Evolutionary conservation across 2,329 filamentous ascomycete genomes (phyloP).

Genomic region (Colletotrichum cereale): DNA sequence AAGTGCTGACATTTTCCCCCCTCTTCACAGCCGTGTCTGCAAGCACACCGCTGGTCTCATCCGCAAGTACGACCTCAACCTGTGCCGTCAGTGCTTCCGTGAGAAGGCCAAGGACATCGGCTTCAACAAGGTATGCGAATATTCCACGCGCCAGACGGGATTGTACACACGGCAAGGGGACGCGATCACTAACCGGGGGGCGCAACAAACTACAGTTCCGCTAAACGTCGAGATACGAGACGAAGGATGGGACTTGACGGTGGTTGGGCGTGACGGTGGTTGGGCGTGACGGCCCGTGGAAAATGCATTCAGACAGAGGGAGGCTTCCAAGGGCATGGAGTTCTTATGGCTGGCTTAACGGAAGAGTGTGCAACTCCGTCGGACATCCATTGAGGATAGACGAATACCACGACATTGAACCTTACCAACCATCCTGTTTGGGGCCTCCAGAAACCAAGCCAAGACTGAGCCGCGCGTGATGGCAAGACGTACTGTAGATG

Average conservation of each 20-base stretch:
- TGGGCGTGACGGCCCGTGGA: constrained; percentile 50
- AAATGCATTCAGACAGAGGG: constrained; percentile 56
- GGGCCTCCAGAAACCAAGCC: constrained; percentile 3
- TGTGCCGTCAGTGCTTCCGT: constrained; percentile 84
- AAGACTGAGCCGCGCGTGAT: constrained; percentile 24
- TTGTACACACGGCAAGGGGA: neutral
- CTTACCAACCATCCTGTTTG: constrained; percentile 39
- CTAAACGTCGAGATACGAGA: constrained; percentile 47
- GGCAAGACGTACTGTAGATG: constrained; percentile 14
- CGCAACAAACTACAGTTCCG: constrained; percentile 49
- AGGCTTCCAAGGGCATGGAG: constrained; percentile 58
- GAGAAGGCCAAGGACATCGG: constrained; percentile 80
- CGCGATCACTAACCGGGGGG: constrained; percentile 36
- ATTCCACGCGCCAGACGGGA: constrained; percentile 10
- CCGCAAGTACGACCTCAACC: constrained; percentile 98
- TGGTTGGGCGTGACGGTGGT: constrained; percentile 38
- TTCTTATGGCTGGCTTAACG: constrained; percentile 58
- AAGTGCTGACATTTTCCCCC: constrained; percentile 48
- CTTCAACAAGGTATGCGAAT: constrained; percentile 73
- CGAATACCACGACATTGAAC: constrained; percentile 58
- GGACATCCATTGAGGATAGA: constrained; percentile 58
- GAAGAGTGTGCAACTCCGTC: constrained; percentile 56
- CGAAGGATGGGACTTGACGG: constrained; percentile 36
- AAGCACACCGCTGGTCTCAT: constrained; percentile 98
- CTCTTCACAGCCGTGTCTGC: constrained; percentile 70